Base-by-base conservation (phyloP, 306 rosid species). In the Cucumis sativus region DNA sequence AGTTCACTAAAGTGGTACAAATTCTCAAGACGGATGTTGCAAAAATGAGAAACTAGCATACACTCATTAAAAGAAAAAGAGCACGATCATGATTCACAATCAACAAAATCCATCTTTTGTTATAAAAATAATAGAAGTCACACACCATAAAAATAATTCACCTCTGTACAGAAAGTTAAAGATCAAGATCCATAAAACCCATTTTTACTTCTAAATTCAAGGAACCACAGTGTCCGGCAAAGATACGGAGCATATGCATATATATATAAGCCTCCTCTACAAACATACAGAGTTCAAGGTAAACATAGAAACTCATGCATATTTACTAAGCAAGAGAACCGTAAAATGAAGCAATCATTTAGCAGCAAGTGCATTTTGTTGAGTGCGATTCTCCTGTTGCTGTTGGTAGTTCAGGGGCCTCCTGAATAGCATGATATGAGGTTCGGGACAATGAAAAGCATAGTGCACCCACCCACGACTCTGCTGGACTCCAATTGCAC, bases 401-500 rank as follows among this genome's bases (percentile, higher is more conserved):
- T 85, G 98, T 85, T 91, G 98, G 76, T 73, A 94, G 84, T 89
- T 89, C 84, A 94, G 81, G 10, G 97, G 91, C 93, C 98, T 94
- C 91, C 96, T 90, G 88, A 94, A 94, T 25, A 94, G 97, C 98
- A 94, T 92, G 66, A 94, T 91, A 86, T 92, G 97, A 66, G 96
- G 98, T 89, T 94, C 97, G 0, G 97, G 97, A 51, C 95, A 97
- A 61, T 94, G 98, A 79, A 94, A 89, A 6, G 97, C 97, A 59
- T 90, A 92, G 54, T 94, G 98, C 74, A 94, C 96, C 98, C 98
- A 94, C 6, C 98, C 97, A 25, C 97, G 97, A 79, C 97, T 94
- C 89, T 94, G 98, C 92, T 94, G 97, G 58, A 94, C 97, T 55
- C 97, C 97, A 57, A 94, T 88, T 11, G 96, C 97, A 7, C 98